A percentile compares a stretch with the other conserved stretches of the same genome.
phyloP scores from a whole-genome alignment of 176 grass and related monocot species.

The Zoysia japonica region DNA sequence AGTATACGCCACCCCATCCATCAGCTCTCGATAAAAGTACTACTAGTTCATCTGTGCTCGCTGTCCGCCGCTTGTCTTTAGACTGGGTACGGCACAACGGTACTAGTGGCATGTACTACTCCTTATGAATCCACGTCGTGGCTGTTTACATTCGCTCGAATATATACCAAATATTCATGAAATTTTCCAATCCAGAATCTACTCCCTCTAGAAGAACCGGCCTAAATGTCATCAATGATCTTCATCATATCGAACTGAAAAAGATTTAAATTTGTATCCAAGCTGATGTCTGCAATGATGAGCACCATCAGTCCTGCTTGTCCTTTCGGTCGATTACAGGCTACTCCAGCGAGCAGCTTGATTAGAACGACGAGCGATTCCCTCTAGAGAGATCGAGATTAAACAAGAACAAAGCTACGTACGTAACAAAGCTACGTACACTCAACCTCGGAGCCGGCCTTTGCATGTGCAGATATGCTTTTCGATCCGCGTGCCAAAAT shows the following conservation, averaged over 20 bases:
- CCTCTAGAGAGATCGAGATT: background rate
- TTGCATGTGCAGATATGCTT: slow-evolving; percentile 10
- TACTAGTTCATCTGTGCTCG: background rate
- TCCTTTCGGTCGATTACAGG: background rate
- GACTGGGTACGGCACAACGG: background rate
- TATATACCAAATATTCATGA: too few relatives aligned
- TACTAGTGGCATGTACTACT: too few relatives aligned
- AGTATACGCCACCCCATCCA: background rate
- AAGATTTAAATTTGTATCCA: background rate
- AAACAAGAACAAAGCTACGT: background rate
- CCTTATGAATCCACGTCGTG: too few relatives aligned
- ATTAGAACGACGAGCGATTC: background rate
- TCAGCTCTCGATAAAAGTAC: background rate
- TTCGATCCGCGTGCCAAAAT: background rate
- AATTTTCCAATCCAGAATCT: too few relatives aligned
- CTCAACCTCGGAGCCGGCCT: background rate
- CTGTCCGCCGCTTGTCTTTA: background rate
- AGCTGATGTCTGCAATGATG: background rate
- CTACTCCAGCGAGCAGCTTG: background rate
- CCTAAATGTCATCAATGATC: background rate
- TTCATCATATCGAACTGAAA: too few relatives aligned
- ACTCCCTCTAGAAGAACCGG: background rate
- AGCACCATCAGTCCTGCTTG: background rate
- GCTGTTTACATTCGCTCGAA: too few relatives aligned
- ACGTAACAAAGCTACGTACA: background rate